A percentile compares a stretch with the other conserved stretches of the same genome.
Conservation (phyloP, 768 basidiomycete species). For the Termitomyces sp. region DNA sequence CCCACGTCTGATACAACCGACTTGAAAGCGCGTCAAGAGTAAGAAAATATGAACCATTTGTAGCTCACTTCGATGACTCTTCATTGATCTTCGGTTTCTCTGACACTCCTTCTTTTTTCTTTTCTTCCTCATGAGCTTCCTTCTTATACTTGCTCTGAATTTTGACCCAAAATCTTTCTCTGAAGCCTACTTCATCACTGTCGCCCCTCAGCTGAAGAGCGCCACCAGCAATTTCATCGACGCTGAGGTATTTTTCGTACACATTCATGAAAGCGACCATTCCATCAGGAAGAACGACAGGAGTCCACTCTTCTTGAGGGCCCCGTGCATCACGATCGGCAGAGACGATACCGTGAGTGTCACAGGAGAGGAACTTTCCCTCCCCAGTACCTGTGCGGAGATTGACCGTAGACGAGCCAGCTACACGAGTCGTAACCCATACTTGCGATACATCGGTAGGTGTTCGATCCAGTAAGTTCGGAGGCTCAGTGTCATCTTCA, state of each 20-base stretch:
- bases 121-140: conserved; percentile 76
- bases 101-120: conserved; percentile 55
- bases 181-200: conserved; percentile 79
- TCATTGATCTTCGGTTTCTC: conserved; percentile 62
- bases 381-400: conserved; percentile 82
- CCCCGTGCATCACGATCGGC: conserved; percentile 87
- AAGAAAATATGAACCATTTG: neutral
- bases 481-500: conserved; percentile 39
- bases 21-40: conserved; percentile 28
- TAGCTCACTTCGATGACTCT: conserved; percentile 61
- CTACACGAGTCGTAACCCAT: conserved; percentile 85
- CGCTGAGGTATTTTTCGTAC: conserved; percentile 80
- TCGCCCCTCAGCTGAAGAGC: conserved; percentile 74
- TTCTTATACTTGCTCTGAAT: conserved; percentile 86
- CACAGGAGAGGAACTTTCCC: conserved; percentile 87
- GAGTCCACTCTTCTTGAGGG: conserved; percentile 92
- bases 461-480: conserved; percentile 52
- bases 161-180: conserved; percentile 84
- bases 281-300: conserved; percentile 73
- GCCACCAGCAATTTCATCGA: conserved; percentile 87
- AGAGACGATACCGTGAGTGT: conserved; percentile 78
- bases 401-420: conserved; percentile 81
- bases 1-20: conserved; percentile 77
- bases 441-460: conserved; percentile 85
- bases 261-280: conserved; percentile 87